phyloP scores from a whole-genome alignment of 371 early-diverging fungal genomes.

The Chytridium lagenaria region DNA sequence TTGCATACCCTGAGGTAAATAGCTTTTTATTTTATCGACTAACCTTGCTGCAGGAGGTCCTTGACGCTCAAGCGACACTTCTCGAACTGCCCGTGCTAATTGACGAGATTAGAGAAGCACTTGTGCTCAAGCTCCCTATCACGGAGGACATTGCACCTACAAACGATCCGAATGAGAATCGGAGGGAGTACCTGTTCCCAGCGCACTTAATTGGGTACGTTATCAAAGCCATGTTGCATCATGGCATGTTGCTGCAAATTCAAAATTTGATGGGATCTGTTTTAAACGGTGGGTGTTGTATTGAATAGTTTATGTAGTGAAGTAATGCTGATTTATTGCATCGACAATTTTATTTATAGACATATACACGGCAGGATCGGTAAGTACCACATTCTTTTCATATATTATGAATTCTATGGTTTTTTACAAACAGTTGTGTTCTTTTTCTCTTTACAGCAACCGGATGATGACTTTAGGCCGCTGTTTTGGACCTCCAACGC shows the following conservation, averaged over 20 bases:
- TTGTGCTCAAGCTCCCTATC: constrained; percentile 27
- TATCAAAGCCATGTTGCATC: constrained; percentile 24
- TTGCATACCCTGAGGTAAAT: not conserved
- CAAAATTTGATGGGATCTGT: constrained; percentile 12
- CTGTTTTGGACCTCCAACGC: constrained; percentile 38
- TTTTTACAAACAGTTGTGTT: too few relatives aligned
- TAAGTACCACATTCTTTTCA: not conserved
- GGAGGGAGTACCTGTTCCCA: constrained; percentile 30
- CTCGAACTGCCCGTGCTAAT: constrained; percentile 21
- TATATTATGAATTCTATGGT: not conserved
- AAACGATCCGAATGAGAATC: not conserved
- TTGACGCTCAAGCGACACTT: constrained; percentile 5
- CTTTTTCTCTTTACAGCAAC: constrained; percentile 6
- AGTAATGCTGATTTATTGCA: too few relatives aligned
- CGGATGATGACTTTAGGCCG: constrained; percentile 16
- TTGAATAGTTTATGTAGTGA: too few relatives aligned
- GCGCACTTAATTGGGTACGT: constrained; percentile 27
- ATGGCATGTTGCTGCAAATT: constrained; percentile 31
- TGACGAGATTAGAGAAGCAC: constrained; percentile 21
- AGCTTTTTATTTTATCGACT: not conserved
- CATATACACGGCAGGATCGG: constrained; percentile 15
- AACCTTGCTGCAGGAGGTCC: not conserved
- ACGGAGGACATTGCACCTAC: not conserved
- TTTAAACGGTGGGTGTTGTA: constrained; percentile 13
- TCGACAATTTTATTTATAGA: constrained; percentile 1